A percentile compares a stretch with the other conserved stretches of the same genome.
phyloP scores from a whole-genome alignment of 2,329 filamentous ascomycete genomes.

The Aspergillus floridensis region DNA sequence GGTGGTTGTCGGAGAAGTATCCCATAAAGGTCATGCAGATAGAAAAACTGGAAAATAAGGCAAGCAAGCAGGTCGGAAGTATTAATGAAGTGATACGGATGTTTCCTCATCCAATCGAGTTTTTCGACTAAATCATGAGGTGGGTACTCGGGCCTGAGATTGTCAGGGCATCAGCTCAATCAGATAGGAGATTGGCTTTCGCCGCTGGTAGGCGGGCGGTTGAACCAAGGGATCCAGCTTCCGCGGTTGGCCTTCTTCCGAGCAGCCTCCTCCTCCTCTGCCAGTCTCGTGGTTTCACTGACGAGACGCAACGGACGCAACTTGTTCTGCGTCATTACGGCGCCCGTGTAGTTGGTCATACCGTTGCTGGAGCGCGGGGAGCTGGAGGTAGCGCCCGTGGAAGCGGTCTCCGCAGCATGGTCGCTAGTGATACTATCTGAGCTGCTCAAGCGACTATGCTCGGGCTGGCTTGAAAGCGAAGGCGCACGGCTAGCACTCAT shows the following conservation, averaged over 20 bases:
- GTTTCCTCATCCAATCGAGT: neutral
- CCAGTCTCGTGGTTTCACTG: constrained; percentile 41
- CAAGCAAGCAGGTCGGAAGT: constrained; percentile 4
- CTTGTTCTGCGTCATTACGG: constrained; percentile 65
- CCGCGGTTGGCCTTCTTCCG: constrained; percentile 46
- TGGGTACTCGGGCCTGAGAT: neutral
- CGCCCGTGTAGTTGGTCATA: constrained; percentile 66
- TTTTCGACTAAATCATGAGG: neutral
- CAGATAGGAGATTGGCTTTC: constrained; percentile 14
- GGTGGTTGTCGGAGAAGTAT: neutral
- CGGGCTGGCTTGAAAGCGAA: constrained; percentile 49
- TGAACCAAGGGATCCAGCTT: constrained; percentile 50
- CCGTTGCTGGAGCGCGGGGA: constrained; percentile 64
- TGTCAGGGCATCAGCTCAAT: neutral
- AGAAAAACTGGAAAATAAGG: constrained; percentile 4
- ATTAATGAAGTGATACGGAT: constrained; percentile 1
- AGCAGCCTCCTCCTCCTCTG: constrained; percentile 44
- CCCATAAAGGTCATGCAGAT: neutral
- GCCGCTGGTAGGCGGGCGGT: constrained; percentile 34
- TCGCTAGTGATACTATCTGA: constrained; percentile 59
- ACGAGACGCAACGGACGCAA: constrained; percentile 83
- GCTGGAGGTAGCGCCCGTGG: constrained; percentile 48
- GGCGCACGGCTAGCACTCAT: constrained; percentile 55
- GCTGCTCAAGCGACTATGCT: constrained; percentile 59
- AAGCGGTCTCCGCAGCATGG: constrained; percentile 44